Evolutionary conservation across 73 alveolate species (phyloP), one percentile per base, ranked within the genome.

Genomic region (Paramecium tetraurelia): DNA sequence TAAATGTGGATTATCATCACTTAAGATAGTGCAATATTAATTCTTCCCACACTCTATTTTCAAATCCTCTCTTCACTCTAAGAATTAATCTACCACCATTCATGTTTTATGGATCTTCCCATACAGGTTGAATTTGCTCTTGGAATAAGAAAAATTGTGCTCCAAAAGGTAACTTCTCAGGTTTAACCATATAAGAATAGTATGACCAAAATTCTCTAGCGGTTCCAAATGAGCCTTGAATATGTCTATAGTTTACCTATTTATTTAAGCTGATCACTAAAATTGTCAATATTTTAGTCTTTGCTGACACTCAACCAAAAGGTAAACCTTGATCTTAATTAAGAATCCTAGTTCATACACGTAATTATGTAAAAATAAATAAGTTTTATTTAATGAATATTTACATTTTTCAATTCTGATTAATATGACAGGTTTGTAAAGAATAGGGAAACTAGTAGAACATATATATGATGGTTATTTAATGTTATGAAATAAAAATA

Each of bases 21-120:
- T 24, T 43, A 80, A 41, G n/a, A 35, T 80, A 80, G 7, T 41
- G 48, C 44, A 96, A 80, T 35, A 94, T 85, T 85, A 96, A 93
- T 59, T 96, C 98, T 85, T 96, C 99, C 99, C 99, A 96, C 63
- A 96, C 94, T 59, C 93, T 85, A 88, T 96, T 96, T 20, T 97
- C 94, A 72, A 46, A 94, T 12, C 97, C 99, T 72, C 94, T 92
- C 63, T 88, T 95, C 29, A 96, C 77, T 93, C 96, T 92, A 22
- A 96, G 92, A 48, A 92, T 92, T 93, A 95, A 93, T 94, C 97
- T 94, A 10, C 98, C 99, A 31, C 99, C 99, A 88, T 89, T 71
- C 92, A 93, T 95, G 90, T 96, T 96, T 41, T 94, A 95, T 85
- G 96, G 98, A 86, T 96, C 99, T 93, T 96, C 99, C 99, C 99